Percentiles rank a stretch among this genome's conserved stretches.
phyloP scores from a whole-genome alignment of 2,329 filamentous ascomycete species.

The Drechslerella coelobrocha region DNA sequence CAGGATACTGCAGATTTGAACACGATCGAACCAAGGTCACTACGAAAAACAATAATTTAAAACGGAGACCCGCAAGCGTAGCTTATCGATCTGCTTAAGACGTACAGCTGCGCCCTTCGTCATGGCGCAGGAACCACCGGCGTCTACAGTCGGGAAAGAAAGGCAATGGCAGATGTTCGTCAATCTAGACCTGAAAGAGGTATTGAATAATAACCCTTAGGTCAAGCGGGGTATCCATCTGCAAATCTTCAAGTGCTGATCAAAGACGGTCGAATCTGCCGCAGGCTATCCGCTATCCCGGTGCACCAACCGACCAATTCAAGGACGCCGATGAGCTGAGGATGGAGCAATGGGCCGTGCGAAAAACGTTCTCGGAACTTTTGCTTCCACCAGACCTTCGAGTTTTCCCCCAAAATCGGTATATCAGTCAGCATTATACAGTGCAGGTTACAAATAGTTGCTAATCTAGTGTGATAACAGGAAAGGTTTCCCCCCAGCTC shows the following conservation, averaged over 20 bases:
- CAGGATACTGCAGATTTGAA: too few relatives aligned
- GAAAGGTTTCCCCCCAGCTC: background rate
- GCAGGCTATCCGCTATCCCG: background rate
- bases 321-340: background rate
- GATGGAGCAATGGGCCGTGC: conserved; percentile 21
- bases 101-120: too few relatives aligned
- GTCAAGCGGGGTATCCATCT: background rate
- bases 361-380: conserved; percentile 30
- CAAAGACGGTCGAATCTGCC: background rate
- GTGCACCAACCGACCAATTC: background rate
- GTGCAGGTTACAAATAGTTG: background rate
- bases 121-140: background rate
- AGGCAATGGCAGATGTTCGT: conserved; percentile 33
- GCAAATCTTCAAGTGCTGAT: background rate
- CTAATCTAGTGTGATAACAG: background rate
- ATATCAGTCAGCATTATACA: too few relatives aligned
- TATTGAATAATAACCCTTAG: background rate
- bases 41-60: too few relatives aligned
- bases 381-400: conserved; percentile 9
- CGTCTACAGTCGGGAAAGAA: background rate
- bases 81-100: too few relatives aligned
- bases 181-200: conserved; percentile 20
- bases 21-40: too few relatives aligned
- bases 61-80: too few relatives aligned
- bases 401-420: background rate